Base-by-base conservation (phyloP, 257 asterid genomes). In the Fraxinus americana region DNA sequence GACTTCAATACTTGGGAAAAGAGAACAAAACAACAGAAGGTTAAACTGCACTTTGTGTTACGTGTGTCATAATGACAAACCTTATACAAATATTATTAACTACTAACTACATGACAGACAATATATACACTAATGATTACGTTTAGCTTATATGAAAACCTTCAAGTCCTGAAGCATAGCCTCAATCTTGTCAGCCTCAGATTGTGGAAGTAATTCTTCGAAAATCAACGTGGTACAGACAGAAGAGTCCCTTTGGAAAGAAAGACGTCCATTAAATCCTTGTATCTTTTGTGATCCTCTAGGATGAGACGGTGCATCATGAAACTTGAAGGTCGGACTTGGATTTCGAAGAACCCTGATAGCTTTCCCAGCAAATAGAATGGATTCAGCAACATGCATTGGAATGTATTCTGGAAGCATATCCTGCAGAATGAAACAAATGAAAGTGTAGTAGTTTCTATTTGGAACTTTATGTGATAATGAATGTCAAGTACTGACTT, bases 311-410 rank as follows among this genome's bases (percentile, higher is more conserved):
- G 87, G 79, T 81, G 81, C 78, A 69, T 88, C 91, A 74, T 82
- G 84, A 66, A 82, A 83, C 76, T 86, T 91, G 78, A 85, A 82
- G 43, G 91, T 72, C 17, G 93, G 91, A 83, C 91, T 92, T 83
- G 99, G 98, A 89, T 96, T 96, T 75, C 96, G 92, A 83, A 96
- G 98, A 86, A 93, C 91, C 84, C 97, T 83, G 79, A 96, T 80
- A 79, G 99, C 99, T 90, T 96, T 96, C 78, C 99, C 99, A 86
- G 98, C 91, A 87, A 96, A 96, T 68, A 91, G 90, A 77, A 96
- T 81, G 19, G 99, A 92, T 84, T 96, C 97, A 35, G 97, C 98
- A 75, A 91, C 79, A 34, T 86, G 83, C 95, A 91, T 81, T 14
- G 97, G 81, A 29, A 93, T 90, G 85, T 96, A 91, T 79, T 96